Conservation (phyloP, 805 yeast genomes). For the Torulaspora quercuum region DNA sequence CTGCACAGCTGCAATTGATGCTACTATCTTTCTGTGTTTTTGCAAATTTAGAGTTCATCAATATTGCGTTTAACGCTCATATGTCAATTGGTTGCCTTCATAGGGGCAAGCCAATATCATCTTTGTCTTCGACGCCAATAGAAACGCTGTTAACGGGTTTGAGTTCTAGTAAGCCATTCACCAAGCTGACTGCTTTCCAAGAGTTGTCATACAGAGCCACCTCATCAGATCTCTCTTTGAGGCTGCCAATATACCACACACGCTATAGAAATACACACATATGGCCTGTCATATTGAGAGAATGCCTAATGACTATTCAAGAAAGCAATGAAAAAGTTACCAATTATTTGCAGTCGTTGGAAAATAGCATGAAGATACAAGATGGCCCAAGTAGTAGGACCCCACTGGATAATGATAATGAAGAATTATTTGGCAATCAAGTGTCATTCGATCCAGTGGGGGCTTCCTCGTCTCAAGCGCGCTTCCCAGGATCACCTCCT, state of each 20-base stretch:
- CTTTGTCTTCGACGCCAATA: conserved; percentile 56
- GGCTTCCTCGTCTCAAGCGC: conserved; percentile 8
- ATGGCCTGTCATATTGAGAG: conserved; percentile 61
- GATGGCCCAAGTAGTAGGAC: conserved; percentile 10
- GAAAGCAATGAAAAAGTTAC: conserved; percentile 43
- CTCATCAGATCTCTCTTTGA: conserved; percentile 43
- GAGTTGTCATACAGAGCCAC: conserved; percentile 66
- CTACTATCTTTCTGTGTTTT: conserved; percentile 38
- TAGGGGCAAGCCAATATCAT: conserved; percentile 55
- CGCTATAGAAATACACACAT: conserved; percentile 43
- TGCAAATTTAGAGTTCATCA: conserved; percentile 52
- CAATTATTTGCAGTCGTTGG: conserved; percentile 23
- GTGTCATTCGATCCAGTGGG: conserved; percentile 21
- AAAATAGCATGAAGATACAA: conserved; percentile 18
- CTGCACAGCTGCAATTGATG: conserved; percentile 34
- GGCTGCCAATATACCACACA: conserved; percentile 53
- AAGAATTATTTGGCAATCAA: conserved; percentile 38
- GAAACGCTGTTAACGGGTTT: conserved; percentile 63
- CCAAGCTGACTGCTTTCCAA: conserved; percentile 67
- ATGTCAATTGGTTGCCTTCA: conserved; percentile 70
- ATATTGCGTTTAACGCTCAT: conserved; percentile 59
- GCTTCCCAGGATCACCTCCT: conserved; percentile 23
- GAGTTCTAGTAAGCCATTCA: conserved; percentile 47
- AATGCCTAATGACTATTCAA: conserved; percentile 54
- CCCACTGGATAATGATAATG: conserved; percentile 10